These are phyloP conservation scores for Xylaria longipes DNA, from an alignment of 495 filamentous ascomycete genomes.

Conservation along the genomic window DNA sequence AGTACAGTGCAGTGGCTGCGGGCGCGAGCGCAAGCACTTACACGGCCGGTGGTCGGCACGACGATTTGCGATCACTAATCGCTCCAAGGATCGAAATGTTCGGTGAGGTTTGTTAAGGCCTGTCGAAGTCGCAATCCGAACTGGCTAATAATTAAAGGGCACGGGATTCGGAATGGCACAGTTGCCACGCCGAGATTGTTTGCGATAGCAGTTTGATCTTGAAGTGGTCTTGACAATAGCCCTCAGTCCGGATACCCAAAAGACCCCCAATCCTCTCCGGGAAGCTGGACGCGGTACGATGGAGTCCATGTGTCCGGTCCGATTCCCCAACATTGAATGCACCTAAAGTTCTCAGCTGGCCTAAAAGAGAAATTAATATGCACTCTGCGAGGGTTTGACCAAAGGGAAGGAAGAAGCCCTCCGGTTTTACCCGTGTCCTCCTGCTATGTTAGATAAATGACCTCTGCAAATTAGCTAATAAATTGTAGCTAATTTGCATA, in stretches of 20 bases:
- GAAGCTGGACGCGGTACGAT: constrained; percentile 5
- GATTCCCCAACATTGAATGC: constrained; percentile 5
- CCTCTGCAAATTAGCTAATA: constrained; percentile 6
- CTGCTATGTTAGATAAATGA: background rate
- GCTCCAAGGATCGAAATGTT: background rate
- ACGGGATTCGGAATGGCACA: background rate
- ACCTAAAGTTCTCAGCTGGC: constrained; percentile 8
- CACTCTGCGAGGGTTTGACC: constrained; percentile 30
- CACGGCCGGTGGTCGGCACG: background rate
- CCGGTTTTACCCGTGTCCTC: constrained; percentile 2
- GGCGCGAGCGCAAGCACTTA: background rate
- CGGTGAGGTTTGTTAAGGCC: background rate
- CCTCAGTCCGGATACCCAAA: background rate
- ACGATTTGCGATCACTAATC: constrained; percentile 3
- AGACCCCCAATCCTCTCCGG: constrained; percentile 6
- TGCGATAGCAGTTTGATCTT: background rate
- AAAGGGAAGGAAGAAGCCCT: background rate
- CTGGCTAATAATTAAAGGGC: background rate
- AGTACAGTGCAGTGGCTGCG: background rate
- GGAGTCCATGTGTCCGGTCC: background rate
- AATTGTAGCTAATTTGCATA: constrained; percentile 11
- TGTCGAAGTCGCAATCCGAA: background rate
- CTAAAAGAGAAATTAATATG: constrained; percentile 16
- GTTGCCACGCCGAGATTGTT: background rate
- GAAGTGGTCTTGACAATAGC: background rate